A percentile compares a stretch with the other conserved stretches of the same genome.
These are phyloP conservation scores for Collariella sp. DNA, from an alignment of 495 filamentous ascomycete genomes.

Conservation along the genomic window DNA sequence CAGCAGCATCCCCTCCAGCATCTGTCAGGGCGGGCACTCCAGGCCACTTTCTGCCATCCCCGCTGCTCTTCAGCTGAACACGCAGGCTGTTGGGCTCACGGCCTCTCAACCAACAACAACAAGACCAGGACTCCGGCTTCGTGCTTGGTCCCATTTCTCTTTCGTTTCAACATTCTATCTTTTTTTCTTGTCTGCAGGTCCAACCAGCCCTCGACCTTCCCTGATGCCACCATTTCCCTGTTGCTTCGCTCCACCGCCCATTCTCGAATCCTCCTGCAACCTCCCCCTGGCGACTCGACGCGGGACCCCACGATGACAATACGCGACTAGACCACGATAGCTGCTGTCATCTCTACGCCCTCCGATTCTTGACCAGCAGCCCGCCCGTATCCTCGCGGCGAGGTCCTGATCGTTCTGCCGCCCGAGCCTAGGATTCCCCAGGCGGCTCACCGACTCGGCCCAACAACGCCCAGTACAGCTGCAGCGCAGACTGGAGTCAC, in stretches of 20 bases:
- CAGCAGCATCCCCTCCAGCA: slow-evolving; percentile 3
- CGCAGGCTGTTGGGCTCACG: not conserved
- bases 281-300: slow-evolving; percentile 2
- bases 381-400: not conserved
- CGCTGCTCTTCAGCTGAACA: slow-evolving; percentile 10
- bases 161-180: not conserved
- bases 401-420: not conserved
- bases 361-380: slow-evolving; percentile 3
- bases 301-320: slow-evolving; percentile 21
- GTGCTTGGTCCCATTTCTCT: not conserved
- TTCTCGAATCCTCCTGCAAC: slow-evolving; percentile 2
- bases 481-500: not conserved
- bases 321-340: slow-evolving; percentile 23
- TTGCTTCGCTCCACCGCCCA: not conserved
- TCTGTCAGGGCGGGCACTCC: not conserved
- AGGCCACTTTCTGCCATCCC: not conserved
- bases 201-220: not conserved
- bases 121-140: not conserved
- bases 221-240: not conserved
- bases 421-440: not conserved
- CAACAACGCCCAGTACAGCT: slow-evolving; percentile 1
- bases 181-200: too few species aligned
- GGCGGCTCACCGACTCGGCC: slow-evolving; percentile 7
- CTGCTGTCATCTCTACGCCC: slow-evolving; percentile 11
- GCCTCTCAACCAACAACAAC: not conserved